Percentiles rank a stretch among this genome's conserved stretches.
Evolutionary conservation across 73 alveolate species (phyloP).

Genomic region (Stentor coeruleus): DNA sequence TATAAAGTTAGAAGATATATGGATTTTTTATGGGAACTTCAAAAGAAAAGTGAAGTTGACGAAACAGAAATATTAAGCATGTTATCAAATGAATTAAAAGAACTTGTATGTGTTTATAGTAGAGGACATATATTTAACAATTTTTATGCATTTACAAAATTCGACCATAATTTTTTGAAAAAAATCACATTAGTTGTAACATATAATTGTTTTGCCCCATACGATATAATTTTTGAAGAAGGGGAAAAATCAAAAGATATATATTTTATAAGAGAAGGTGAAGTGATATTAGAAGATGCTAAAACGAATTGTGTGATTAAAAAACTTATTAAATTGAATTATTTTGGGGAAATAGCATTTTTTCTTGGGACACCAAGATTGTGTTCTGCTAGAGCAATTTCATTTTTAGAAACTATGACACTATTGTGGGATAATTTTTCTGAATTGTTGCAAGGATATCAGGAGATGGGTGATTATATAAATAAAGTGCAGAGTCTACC

Average conservation of each 20-base stretch:
- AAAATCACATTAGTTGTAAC: conserved; percentile 39
- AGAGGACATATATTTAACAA: conserved; percentile 43
- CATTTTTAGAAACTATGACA: not conserved
- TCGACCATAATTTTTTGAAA: conserved; percentile 33
- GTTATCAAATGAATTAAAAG: conserved; percentile 45
- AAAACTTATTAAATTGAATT: conserved; percentile 44
- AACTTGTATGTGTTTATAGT: conserved; percentile 33
- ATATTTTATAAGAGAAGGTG: conserved; percentile 59
- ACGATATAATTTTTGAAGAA: conserved; percentile 56
- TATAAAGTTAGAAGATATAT: conserved; percentile 59
- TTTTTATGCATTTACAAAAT: conserved; percentile 29
- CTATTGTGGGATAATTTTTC: not conserved
- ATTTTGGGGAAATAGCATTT: conserved; percentile 64
- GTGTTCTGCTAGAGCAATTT: not conserved
- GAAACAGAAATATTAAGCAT: conserved; percentile 50
- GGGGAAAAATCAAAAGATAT: conserved; percentile 40
- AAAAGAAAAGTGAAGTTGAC: conserved; percentile 34
- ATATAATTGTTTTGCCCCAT: conserved; percentile 39
- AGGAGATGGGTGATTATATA: not conserved
- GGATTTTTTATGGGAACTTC: conserved; percentile 49
- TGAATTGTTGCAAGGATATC: not conserved
- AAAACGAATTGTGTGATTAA: conserved; percentile 40
- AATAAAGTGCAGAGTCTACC: not conserved
- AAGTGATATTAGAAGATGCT: conserved; percentile 40
- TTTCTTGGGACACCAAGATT: conserved; percentile 27